A percentile compares a stretch with the other conserved stretches of the same genome.
These are phyloP conservation scores for Mucor circinelloides DNA, from an alignment of 371 early-diverging fungal genomes.

Conservation along the genomic window DNA sequence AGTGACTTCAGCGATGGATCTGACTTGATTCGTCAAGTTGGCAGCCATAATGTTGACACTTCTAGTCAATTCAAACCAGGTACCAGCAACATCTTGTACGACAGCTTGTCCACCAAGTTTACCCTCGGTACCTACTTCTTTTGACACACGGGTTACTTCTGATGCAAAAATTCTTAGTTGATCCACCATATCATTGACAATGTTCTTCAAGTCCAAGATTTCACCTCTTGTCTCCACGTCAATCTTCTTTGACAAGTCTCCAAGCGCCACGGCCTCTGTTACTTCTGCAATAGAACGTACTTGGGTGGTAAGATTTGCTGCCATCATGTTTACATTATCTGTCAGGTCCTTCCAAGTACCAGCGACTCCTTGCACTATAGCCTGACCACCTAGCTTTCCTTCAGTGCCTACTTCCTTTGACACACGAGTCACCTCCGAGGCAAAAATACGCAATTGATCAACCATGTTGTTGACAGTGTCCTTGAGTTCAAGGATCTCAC, in stretches of 20 bases:
- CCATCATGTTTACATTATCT: constrained; percentile 62
- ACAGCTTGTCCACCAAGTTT: constrained; percentile 49
- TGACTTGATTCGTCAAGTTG: constrained; percentile 56
- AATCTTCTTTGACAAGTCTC: constrained; percentile 52
- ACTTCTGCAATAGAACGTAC: constrained; percentile 60
- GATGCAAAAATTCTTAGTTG: constrained; percentile 42
- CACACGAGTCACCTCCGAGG: constrained; percentile 48
- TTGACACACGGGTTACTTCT: constrained; percentile 47
- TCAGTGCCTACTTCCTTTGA: constrained; percentile 54
- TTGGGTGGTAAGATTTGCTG: constrained; percentile 59
- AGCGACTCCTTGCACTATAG: constrained; percentile 51
- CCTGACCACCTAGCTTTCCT: constrained; percentile 53
- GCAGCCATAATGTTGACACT: constrained; percentile 62
- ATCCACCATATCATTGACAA: constrained; percentile 50
- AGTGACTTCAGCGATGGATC: constrained; percentile 64
- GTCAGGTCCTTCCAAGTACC: constrained; percentile 71
- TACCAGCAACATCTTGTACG: constrained; percentile 60
- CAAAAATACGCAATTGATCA: constrained; percentile 44
- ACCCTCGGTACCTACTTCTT: constrained; percentile 57
- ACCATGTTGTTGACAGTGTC: constrained; percentile 49
- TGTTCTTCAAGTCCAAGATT: constrained; percentile 38
- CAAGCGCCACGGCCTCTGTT: constrained; percentile 57
- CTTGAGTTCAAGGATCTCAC: constrained; percentile 44
- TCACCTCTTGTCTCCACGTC: constrained; percentile 38
- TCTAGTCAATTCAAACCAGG: constrained; percentile 65